phyloP scores from a whole-genome alignment of 352 stramenopile genomes.

The Phytophthora palmivora region DNA sequence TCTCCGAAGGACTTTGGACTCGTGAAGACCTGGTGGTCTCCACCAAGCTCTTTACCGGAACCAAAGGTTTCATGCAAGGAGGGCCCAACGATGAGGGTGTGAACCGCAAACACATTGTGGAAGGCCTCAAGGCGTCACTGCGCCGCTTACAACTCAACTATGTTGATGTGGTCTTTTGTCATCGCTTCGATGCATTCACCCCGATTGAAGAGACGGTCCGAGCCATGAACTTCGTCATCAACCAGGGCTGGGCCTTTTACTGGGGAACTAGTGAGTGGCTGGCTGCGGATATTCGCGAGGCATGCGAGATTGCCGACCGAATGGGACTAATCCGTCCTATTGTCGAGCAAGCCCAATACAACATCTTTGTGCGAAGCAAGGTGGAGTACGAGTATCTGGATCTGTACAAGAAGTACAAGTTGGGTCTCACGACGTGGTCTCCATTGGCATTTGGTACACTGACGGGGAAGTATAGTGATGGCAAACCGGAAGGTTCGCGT shows the following conservation, averaged over 20 bases:
- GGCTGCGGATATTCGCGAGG: conserved; percentile 1
- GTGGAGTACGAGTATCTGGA: conserved; percentile 20
- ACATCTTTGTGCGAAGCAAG: conserved; percentile 35
- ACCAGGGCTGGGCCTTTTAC: conserved; percentile 13
- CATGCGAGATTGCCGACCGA: conserved; percentile 37
- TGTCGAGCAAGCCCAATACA: conserved; percentile 48
- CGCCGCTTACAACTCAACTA: conserved; percentile 1
- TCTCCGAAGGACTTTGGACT: not conserved
- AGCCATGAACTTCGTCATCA: conserved; percentile 6
- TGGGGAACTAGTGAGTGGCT: conserved; percentile 12
- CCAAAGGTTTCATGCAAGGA: conserved; percentile 5
- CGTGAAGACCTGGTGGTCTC: conserved; percentile 12
- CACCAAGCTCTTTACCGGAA: conserved; percentile 9
- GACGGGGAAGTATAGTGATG: conserved; percentile 3
- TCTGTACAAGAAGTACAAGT: conserved; percentile 39
- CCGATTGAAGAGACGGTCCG: not conserved
- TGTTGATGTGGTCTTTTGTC: conserved; percentile 8
- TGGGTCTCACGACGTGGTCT: conserved; percentile 3
- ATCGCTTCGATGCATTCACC: conserved; percentile 10
- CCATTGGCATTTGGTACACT: conserved; percentile 10
- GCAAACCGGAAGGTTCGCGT: conserved; percentile 5
- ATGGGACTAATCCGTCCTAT: conserved; percentile 42
- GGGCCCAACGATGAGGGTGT: conserved; percentile 8
- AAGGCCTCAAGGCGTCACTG: conserved; percentile 7
- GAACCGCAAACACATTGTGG: conserved; percentile 7